Conservation (phyloP, 192 early-diverging fungal species). For the Coemansia sp. region DNA sequence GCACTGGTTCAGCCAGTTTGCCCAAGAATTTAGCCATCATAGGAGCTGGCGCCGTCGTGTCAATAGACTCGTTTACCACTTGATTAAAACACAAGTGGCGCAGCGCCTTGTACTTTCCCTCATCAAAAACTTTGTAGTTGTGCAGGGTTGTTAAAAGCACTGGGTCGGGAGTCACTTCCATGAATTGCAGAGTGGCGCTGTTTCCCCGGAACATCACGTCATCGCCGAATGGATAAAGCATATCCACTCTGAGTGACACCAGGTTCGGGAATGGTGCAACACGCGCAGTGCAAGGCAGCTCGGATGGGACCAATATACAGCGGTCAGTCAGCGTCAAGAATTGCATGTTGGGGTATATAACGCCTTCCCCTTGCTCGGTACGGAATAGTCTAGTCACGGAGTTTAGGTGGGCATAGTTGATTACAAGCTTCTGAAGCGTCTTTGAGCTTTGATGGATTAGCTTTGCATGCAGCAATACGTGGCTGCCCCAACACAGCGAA, state of each 20-base stretch:
- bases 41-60: neutral
- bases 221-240: conserved; percentile 10
- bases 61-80: neutral
- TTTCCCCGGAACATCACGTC: conserved; percentile 12
- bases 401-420: neutral
- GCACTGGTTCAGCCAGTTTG: neutral
- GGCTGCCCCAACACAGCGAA: neutral
- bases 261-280: conserved; percentile 4
- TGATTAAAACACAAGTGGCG: neutral
- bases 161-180: neutral
- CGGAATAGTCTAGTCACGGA: neutral
- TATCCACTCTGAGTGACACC: neutral
- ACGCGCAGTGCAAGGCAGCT: neutral
- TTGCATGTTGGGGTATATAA: conserved; percentile 4
- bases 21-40: neutral
- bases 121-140: neutral
- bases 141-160: neutral
- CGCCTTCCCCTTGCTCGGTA: neutral
- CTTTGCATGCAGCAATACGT: neutral
- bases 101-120: neutral
- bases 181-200: neutral
- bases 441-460: neutral
- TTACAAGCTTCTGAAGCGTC: neutral
- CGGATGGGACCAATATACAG: neutral
- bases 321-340: neutral